These are phyloP conservation scores for Wickerhamomyces chambardii DNA, from an alignment of 805 yeast genomes.

Conservation along the genomic window DNA sequence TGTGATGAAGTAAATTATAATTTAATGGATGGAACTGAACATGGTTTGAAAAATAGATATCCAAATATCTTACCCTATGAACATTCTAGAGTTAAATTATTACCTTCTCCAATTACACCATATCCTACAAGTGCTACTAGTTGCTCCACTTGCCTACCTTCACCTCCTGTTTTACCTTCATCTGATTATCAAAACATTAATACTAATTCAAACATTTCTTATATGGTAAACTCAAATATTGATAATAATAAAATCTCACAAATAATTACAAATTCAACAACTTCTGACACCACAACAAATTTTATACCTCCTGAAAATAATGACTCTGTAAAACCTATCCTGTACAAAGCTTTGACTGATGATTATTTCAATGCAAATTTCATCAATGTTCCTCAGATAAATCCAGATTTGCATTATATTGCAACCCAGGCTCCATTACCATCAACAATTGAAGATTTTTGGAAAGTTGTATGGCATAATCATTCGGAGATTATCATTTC, in stretches of 20 bases:
- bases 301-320: conserved; percentile 27
- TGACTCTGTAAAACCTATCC: neutral
- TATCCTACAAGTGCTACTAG: conserved; percentile 1
- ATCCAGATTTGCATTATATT: conserved; percentile 40
- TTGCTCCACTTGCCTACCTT: too few relatives aligned
- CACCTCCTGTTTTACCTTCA: too few relatives aligned
- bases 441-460: conserved; percentile 77
- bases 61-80: conserved; percentile 82
- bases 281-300: conserved; percentile 1
- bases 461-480: conserved; percentile 72
- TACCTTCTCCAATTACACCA: conserved; percentile 21
- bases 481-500: conserved; percentile 65
- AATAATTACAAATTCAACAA: neutral
- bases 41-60: conserved; percentile 60
- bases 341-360: conserved; percentile 8
- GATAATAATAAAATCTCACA: too few relatives aligned
- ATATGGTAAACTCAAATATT: too few relatives aligned
- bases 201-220: too few relatives aligned
- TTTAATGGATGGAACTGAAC: conserved; percentile 3
- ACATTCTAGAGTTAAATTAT: conserved; percentile 61
- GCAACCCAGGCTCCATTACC: conserved; percentile 89
- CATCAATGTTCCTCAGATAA: conserved; percentile 31
- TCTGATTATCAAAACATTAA: too few relatives aligned
- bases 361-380: conserved; percentile 91
- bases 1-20: conserved; percentile 5